Base-by-base conservation (phyloP, 768 basidiomycete species). In the Kwoniella botswanensis region DNA sequence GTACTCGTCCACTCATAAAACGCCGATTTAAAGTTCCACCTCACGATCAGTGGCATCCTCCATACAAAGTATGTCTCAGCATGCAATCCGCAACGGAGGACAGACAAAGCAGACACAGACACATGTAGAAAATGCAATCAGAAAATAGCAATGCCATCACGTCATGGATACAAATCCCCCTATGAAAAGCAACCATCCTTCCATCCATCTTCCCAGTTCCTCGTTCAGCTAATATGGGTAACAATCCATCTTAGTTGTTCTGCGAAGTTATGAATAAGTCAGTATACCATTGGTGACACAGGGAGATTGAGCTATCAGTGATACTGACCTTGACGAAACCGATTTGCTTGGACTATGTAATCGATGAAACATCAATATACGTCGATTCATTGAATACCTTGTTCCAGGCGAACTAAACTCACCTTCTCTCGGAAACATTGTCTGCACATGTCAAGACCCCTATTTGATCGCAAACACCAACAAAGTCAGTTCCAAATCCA, bases 381-480 rank as follows among this genome's bases (percentile, higher is more conserved):
- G 13, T 13, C 15, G 5, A 5, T 13, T 0, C 41, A 17, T 3
- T 26, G 55, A 58, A 4, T 26, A 15, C 42, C 44, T n/a, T 42
- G 50, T 26, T 50, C 35, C 6, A 35, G 35, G 15, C 18, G 17
- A 55, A 42, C 21, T 11, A 10, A 57, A 54, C 69, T 67, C 61
- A 67, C 67, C 64, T 67, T 94, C 87, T 97, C 94, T 79, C 94
- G 92, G 92, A 96, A 97, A 86, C 94, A 97, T 86, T 97, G 94
- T 86, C 94, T 92, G 87, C 94, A 97, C 79, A 97, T 91, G 87
- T 96, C 93, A 77, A 96, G 90, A 68, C 94, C 94, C 86, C 96
- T 78, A 59, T 29, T 50, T 65, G 60, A 6, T 13, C n/a, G n/a
- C 11, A 67, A 58, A 54, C 26, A 42, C 71, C 66, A 71, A 61